Base-by-base conservation (phyloP, 106 monocot genomes). In the Allium fistulosum region DNA sequence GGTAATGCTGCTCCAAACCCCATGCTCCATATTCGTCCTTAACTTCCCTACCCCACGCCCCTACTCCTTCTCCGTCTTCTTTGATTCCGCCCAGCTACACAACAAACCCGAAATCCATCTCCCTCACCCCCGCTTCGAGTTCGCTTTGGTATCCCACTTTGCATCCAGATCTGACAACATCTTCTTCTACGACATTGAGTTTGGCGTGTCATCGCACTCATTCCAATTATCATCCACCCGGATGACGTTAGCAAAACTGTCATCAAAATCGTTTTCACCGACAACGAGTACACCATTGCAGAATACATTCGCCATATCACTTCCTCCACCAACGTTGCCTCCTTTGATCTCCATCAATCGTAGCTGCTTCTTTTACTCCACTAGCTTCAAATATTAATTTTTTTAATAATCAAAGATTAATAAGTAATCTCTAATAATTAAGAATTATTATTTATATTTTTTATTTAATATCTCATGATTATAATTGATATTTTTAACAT, bases 161-260 rank as follows among this genome's bases (percentile, higher is more conserved):
- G 72, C 70, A 69, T 58, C 80, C 26, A 15, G 60, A 10, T 67
- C 70, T 64, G 57, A 48, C 70, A 65, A 68, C 69, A 66, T 96
- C 48, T 96, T 96, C 81, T 96, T 96, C 74, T 88, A 82, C 78
- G 96, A 96, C 52, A 72, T 91, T 66, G 96, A 96, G 78, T 96
- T 88, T 76, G 47, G 61, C 46, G 83, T 88, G 49, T 96, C 96
- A 8, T 86, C 88, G 80, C 46, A 55, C 69, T 84, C 85, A 37
- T 96, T 91, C 69, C 26, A 77, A 48, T 85, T 76, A 61, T 37
- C 37, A 37, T 37, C 37, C 37, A 5, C 5, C 37, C 37, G 37
- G 37, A 1, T 37, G 37, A 2, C 5, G 37, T 37, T 37, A 37
- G 37, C 37, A 37, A 37, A 37, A 37, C 37, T 37, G 37, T 2